Percentiles rank a stretch among this genome's conserved stretches.
Evolutionary conservation across 1,139 yeast species (phyloP).

Genomic region (Pichia sp.): DNA sequence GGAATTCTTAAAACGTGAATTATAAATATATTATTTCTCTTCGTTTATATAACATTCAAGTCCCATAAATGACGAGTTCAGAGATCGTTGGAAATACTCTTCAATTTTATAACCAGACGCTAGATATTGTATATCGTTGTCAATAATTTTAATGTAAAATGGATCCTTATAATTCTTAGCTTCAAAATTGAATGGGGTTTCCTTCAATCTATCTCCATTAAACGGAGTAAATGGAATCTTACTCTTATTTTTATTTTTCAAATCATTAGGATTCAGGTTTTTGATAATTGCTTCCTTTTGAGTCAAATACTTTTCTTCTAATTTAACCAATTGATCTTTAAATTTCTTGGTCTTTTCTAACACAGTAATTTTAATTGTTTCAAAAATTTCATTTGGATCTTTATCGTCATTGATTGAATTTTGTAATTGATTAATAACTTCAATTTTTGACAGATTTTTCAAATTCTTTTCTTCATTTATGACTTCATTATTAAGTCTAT

Average conservation of each 20-base stretch:
- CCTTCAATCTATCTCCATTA: slow-evolving; percentile 72
- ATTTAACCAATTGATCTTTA: slow-evolving; percentile 59
- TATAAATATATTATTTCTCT: slow-evolving; percentile 42
- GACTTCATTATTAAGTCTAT: slow-evolving; percentile 45
- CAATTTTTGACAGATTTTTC: slow-evolving; percentile 53
- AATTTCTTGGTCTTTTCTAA: slow-evolving; percentile 60
- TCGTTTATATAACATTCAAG: slow-evolving; percentile 70
- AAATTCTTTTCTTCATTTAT: slow-evolving; percentile 30
- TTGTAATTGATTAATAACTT: slow-evolving; percentile 63
- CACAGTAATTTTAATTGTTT: slow-evolving; percentile 53
- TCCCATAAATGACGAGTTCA: slow-evolving; percentile 87
- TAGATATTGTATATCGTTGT: slow-evolving; percentile 53
- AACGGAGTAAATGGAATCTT: slow-evolving; percentile 85
- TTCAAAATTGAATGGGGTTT: slow-evolving; percentile 32
- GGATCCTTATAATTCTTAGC: slow-evolving; percentile 51
- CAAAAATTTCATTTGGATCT: slow-evolving; percentile 46
- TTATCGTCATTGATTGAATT: slow-evolving; percentile 39
- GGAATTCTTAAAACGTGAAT: slow-evolving; percentile 50
- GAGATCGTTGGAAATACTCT: slow-evolving; percentile 64
- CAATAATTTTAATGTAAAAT: slow-evolving; percentile 48
- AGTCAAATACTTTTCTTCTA: slow-evolving; percentile 38
- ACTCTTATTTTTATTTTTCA: slow-evolving; percentile 25
- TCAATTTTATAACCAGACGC: slow-evolving; percentile 84
- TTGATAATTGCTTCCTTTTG: slow-evolving; percentile 38
- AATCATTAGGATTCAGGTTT: slow-evolving; percentile 23